phyloP scores from a whole-genome alignment of 345 rosid genomes.

The Bruguiera parviflora region DNA sequence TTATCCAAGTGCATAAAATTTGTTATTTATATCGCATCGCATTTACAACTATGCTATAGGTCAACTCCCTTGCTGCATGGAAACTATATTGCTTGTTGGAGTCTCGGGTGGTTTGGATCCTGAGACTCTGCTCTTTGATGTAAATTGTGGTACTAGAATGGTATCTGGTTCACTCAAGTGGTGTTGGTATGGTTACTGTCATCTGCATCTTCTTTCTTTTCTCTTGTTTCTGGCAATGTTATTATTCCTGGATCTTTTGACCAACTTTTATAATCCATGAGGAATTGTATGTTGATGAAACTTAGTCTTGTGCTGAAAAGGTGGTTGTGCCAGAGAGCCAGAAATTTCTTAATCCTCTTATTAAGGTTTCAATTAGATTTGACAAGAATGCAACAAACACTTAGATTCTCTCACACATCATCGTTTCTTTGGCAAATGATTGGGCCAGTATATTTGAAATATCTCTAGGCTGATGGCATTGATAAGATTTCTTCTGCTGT shows the following conservation, averaged over 20 bases:
- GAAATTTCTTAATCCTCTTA: too few species aligned
- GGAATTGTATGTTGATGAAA: not conserved
- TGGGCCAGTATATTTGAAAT: too few species aligned
- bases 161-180: constrained; percentile 79
- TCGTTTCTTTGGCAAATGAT: too few species aligned
- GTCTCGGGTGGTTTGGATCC: constrained; percentile 73
- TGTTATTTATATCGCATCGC: not conserved
- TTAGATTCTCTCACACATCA: too few species aligned
- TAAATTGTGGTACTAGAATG: constrained; percentile 96
- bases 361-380: too few species aligned
- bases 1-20: not conserved
- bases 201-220: constrained; percentile 11
- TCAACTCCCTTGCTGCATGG: constrained; percentile 87
- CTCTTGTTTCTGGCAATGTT: not conserved
- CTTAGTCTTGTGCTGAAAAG: too few species aligned
- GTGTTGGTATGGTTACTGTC: constrained; percentile 81
- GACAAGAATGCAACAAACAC: too few species aligned
- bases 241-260: not conserved
- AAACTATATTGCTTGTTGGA: constrained; percentile 86
- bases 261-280: not conserved
- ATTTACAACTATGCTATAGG: constrained; percentile 37
- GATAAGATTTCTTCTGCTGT: too few species aligned
- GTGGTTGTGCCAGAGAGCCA: too few species aligned
- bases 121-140: constrained; percentile 79
- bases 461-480: too few species aligned